Conservation (phyloP, 192 early-diverging fungal species). For the Podila verticillata region DNA sequence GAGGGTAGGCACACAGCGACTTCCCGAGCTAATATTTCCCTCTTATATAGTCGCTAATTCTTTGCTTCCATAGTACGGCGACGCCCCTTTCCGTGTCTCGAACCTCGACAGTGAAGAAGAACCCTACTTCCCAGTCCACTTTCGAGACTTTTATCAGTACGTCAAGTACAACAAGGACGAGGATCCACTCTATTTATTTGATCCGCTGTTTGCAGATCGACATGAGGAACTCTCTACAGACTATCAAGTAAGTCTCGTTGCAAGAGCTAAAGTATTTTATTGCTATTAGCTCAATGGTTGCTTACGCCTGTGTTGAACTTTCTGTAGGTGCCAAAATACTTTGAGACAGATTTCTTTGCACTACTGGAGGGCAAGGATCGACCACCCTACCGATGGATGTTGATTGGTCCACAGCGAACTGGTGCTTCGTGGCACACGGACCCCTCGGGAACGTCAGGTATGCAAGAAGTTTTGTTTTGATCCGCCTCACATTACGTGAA, state of each 20-base stretch:
- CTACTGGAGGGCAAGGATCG: constrained; percentile 23
- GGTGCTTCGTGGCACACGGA: constrained; percentile 59
- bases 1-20: constrained; percentile 18
- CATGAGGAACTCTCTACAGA: constrained; percentile 41
- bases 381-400: constrained; percentile 57
- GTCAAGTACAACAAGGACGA: constrained; percentile 45
- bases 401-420: constrained; percentile 56
- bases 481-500: too few relatives aligned
- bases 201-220: constrained; percentile 51
- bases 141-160: constrained; percentile 52
- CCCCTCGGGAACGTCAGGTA: constrained; percentile 55
- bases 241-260: constrained; percentile 35
- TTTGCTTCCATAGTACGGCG: constrained; percentile 25
- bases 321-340: constrained; percentile 52
- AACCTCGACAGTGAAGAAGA: constrained; percentile 40
- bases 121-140: constrained; percentile 30
- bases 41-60: too few relatives aligned
- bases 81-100: constrained; percentile 42
- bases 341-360: constrained; percentile 51
- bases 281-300: not conserved
- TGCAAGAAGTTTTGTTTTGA: not conserved
- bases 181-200: constrained; percentile 58
- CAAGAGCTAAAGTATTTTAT: not conserved
- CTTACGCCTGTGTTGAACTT: not conserved
- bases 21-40: not conserved